Base-by-base conservation (phyloP, 352 stramenopile species). In the Thraustochytrium sp. region DNA sequence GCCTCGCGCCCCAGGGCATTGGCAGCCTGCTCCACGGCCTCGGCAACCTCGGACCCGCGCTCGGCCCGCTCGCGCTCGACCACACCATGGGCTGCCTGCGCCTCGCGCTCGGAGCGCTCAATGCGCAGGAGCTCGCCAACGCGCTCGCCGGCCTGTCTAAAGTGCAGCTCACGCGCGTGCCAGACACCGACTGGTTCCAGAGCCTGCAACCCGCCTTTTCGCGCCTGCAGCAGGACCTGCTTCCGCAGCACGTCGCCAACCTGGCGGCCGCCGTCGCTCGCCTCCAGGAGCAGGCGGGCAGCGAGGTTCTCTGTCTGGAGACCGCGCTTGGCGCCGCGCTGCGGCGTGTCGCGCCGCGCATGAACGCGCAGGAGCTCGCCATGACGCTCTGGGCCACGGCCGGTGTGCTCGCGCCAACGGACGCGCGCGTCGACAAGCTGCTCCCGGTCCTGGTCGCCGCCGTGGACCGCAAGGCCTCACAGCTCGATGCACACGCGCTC, bases 91-190 rank as follows among this genome's bases (percentile, higher is more conserved):
- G 64, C 64, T 26, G 49, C 26, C 49, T 77, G 11, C 49, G 46
- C 36, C 23, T 26, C 8, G 65, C 65, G 9, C 42, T 13, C 8
- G 1, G 18, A 8, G 29, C 16, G 9, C 49, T 55, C n/a, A 77
- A 62, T 34, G 29, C 65, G 13, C 65, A 77, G 37, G 65, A 77
- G 34, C 49, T 62, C n/a, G 65, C 65, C 8, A 77, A 77, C 31
- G 40, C 65, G 9, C 23, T 77, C 18, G 42, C 42, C 8, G 65
- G 65, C 40, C 42, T 77, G 11, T 55, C 42, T 16, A 77, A 62
- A 26, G 42, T 77, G 1, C 9, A 46, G 40, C 59, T 72, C n/a
- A 36, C 26, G 26, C 9, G 23, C 11, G 65, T 77, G 8, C 65
- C 65, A 23, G 42, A 55, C n/a, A 26, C 42, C 13, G 42, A 11